Base-by-base conservation (phyloP, 352 stramenopile species). In the Pythium coloratum region DNA sequence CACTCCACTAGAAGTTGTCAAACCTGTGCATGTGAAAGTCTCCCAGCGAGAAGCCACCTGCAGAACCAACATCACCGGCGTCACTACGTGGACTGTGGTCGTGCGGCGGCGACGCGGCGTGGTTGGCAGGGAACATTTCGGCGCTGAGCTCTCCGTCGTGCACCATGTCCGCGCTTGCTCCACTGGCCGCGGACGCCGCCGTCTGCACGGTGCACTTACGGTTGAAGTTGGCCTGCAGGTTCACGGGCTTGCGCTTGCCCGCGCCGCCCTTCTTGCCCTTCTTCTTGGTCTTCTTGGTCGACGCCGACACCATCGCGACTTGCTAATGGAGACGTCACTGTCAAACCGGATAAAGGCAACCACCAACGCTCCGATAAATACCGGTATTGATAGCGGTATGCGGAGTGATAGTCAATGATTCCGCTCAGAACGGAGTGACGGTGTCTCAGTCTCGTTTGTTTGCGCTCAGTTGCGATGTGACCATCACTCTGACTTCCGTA, bases 1-100 rank as follows among this genome's bases (percentile, higher is more conserved):
- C 40, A 16, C 24, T 20, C 24, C 13, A 5, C 14, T 18, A 44
- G 14, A 6, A 2, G 24, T 47, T 44, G 16, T 30, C 58, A 20
- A 42, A 92, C 86, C 87, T 95, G 77, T 95, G 87, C 71, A 95
- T 60, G 70, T 95, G 87, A 61, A 95, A 95, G 64, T 95, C 87
- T 3, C 82, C 87, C 36, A 78, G 73, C 36, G 81, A 72, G 50
- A 61, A 63, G 68, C 77, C 78, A 76, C 81, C 85, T 94, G 75
- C 69, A 77, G 76, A 68, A 81, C 62, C 68, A 84, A 62, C 74
- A 76, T 34, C 62, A 74, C 30, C 64, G 67, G 44, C 62, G 70
- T 76, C 68, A 77, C 53, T 73, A 60, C n/a, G 4, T 18, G 28
- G 26, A 14, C 47, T 63, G 24, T 16, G 44, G 44, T 32, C 14